Evolutionary conservation across 208 protist genomes (phyloP).

Genomic region (Leptomonas pyrrhocoris): DNA sequence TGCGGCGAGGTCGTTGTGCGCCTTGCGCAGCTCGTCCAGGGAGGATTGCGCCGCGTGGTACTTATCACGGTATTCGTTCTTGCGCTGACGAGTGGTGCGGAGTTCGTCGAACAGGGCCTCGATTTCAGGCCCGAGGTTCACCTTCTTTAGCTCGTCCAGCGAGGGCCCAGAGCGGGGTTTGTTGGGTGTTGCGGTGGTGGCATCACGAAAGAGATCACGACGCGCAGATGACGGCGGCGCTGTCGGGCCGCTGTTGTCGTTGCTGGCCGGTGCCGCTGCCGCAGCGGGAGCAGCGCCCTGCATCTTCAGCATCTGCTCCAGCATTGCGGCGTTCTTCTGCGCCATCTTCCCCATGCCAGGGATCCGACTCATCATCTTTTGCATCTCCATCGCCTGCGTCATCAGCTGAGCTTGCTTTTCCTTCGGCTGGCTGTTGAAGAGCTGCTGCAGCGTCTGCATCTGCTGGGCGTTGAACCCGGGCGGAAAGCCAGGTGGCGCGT

Average conservation of each 20-base stretch:
- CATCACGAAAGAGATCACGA: conserved; percentile 19
- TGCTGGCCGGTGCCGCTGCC: conserved; percentile 6
- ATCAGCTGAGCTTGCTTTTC: conserved; percentile 87
- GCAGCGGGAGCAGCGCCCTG: neutral
- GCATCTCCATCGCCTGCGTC: conserved; percentile 81
- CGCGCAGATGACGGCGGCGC: neutral
- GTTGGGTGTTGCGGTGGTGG: neutral
- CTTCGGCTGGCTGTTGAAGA: conserved; percentile 72
- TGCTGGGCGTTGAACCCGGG: conserved; percentile 66
- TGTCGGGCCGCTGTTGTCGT: neutral
- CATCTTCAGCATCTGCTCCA: conserved; percentile 79
- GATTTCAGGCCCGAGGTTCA: conserved; percentile 88
- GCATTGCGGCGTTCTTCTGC: conserved; percentile 66
- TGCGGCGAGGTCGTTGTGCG: conserved; percentile 36
- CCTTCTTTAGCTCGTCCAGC: conserved; percentile 80
- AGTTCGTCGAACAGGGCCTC: conserved; percentile 89
- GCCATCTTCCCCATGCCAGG: conserved; percentile 71
- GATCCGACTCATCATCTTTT: conserved; percentile 80
- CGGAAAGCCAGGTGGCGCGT: conserved; percentile 34
- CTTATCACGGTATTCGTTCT: conserved; percentile 85
- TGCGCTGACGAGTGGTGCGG: conserved; percentile 64
- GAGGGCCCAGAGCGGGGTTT: conserved; percentile 42
- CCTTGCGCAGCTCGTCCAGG: conserved; percentile 38
- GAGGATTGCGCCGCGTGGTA: conserved; percentile 39
- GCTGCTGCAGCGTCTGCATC: conserved; percentile 71